Base-by-base conservation (phyloP, 108 stramenopile species). In the Skeletonema marinoi region DNA sequence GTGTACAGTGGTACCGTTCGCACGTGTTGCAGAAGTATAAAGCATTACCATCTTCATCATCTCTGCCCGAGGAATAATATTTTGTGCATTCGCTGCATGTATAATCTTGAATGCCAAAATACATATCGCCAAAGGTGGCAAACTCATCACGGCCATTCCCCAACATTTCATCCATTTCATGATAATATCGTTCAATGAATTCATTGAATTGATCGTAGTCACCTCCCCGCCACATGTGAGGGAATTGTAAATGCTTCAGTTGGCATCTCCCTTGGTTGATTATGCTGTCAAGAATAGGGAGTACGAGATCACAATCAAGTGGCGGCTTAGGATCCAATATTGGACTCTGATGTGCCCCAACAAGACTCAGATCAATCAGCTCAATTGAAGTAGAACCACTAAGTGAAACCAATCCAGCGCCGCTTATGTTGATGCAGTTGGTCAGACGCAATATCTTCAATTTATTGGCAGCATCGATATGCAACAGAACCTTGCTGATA, bases 401-500 rank as follows among this genome's bases (percentile, higher is more conserved):
- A 10, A 72, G 60, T 11, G 71, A 58, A 11, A 6, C 6, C 30
- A 72, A 60, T 21, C 71, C 71, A 33, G 32, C 58, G 6, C 71
- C 71, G 0, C 33, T 62, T 0, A 72, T 60, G 19, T 63, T 63
- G 32, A 0, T 38, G 38, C 71, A 72, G 30, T 63, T 63, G 1
- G 71, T 41, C 6, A 72, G 3, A 17, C 30, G 17, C 71, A 72
- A 72, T n/a, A 6, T 63, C 32, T 39, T 60, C 25, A 72, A 10
- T 32, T 39, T 72, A 6, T 41, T 46, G 14, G 39, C 71, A 10
- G 71, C 71, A 62, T 63, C 60, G 60, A 72, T 72, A 31, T 58
- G 31, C 7, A 72, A 6, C 8, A 72, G 32, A 35, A 65, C 30
- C 16, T 9, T 19, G 13, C n/a, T 65, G 30, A 72, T 72, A 14